Percentiles rank a stretch among this genome's conserved stretches.
These are phyloP conservation scores for Dryadomyces quercus-mongolicae DNA, from an alignment of 2,329 filamentous ascomycete genomes.

Conservation along the genomic window DNA sequence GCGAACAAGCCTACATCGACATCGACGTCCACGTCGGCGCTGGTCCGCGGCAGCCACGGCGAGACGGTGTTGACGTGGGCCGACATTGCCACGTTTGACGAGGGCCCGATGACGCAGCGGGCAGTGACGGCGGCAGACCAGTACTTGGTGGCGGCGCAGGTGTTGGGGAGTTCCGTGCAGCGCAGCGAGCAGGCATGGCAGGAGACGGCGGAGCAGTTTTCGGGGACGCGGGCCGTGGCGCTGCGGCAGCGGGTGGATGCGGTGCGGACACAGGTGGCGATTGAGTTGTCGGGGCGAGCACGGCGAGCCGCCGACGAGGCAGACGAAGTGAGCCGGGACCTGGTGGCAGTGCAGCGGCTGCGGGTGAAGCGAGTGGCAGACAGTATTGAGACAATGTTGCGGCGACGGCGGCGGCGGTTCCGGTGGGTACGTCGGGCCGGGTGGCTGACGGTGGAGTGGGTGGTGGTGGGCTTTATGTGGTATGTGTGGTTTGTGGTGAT, in stretches of 20 bases:
- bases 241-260: constrained; percentile 36
- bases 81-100: constrained; percentile 30
- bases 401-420: constrained; percentile 54
- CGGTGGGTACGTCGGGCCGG: constrained; percentile 64
- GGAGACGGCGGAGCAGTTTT: constrained; percentile 46
- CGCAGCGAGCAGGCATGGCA: constrained; percentile 43
- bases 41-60: constrained; percentile 2
- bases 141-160: constrained; percentile 40
- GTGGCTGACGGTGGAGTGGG: constrained; percentile 80
- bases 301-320: constrained; percentile 63
- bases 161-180: constrained; percentile 34
- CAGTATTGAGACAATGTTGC: constrained; percentile 62
- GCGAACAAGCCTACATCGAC: background rate
- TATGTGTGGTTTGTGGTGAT: constrained; percentile 86
- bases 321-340: constrained; percentile 63
- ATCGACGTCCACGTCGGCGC: too few relatives aligned
- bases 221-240: constrained; percentile 39
- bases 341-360: constrained; percentile 65
- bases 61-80: constrained; percentile 22
- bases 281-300: constrained; percentile 48
- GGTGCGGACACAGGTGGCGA: constrained; percentile 33
- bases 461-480: constrained; percentile 83
- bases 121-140: constrained; percentile 28
- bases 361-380: constrained; percentile 73
- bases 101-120: constrained; percentile 20